Conservation (phyloP, 495 filamentous ascomycete species). For the Xylaria intraflava region DNA sequence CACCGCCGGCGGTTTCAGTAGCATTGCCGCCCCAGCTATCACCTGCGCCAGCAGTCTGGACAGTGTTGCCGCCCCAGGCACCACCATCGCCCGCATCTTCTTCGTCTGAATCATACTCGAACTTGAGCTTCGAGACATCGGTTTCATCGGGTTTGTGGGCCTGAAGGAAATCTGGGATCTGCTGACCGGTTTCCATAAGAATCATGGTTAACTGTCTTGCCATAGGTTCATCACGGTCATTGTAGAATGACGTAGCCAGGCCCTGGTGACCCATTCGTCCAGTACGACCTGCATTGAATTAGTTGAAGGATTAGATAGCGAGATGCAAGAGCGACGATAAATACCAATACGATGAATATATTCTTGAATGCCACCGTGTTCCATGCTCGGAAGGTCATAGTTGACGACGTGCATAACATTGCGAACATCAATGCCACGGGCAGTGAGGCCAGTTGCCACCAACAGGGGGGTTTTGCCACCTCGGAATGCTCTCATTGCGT, state of each 20-base stretch:
- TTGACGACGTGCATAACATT: conserved; percentile 91
- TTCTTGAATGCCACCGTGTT: conserved; percentile 83
- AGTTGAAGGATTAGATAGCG: conserved; percentile 7
- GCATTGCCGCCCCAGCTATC: conserved; percentile 15
- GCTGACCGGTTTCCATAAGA: conserved; percentile 69
- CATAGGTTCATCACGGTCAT: conserved; percentile 58
- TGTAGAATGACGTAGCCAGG: conserved; percentile 82
- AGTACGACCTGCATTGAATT: conserved; percentile 65
- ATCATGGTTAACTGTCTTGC: conserved; percentile 66
- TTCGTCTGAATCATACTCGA: conserved; percentile 61
- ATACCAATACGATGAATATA: conserved; percentile 91
- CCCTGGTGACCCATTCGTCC: conserved; percentile 88
- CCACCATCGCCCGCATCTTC: conserved; percentile 32
- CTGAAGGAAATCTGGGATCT: conserved; percentile 75
- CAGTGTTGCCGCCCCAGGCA: conserved; percentile 17
- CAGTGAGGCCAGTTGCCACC: conserved; percentile 75
- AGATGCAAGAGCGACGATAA: conserved; percentile 10
- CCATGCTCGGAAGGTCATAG: conserved; percentile 66
- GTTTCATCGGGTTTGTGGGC: conserved; percentile 50
- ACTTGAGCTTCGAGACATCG: conserved; percentile 40
- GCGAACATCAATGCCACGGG: conserved; percentile 84
- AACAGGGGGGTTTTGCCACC: conserved; percentile 67
- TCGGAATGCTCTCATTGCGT: conserved; percentile 83
- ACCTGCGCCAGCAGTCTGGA: too few species aligned
- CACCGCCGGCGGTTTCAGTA: neutral